Evolutionary conservation across 345 rosid species (phyloP).

Genomic region (Eucalyptus regnans): DNA sequence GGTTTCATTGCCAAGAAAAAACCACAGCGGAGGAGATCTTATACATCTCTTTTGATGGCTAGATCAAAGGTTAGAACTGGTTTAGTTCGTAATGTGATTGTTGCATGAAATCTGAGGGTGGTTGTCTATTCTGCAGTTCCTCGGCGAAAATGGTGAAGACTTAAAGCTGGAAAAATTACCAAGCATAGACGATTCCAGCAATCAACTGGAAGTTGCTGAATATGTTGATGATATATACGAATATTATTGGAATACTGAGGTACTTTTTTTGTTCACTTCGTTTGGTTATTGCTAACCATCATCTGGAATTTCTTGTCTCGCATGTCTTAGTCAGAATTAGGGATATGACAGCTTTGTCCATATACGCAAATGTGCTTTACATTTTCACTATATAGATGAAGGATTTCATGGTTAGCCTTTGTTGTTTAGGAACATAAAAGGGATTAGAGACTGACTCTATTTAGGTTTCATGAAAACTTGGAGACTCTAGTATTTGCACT

Average conservation of each 20-base stretch:
- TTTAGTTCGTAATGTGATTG: conserved; percentile 28
- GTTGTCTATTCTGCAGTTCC: conserved; percentile 27
- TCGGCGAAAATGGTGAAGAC: conserved; percentile 33
- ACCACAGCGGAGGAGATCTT: conserved; percentile 76
- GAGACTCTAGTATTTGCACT: background rate
- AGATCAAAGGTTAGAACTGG: conserved; percentile 51
- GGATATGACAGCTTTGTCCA: background rate
- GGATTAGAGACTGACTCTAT: background rate
- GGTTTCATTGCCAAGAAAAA: conserved; percentile 28
- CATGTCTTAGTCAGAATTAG: background rate
- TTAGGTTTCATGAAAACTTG: background rate
- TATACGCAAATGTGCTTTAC: background rate
- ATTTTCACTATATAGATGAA: background rate
- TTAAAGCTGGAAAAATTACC: conserved; percentile 36
- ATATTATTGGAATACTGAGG: conserved; percentile 89
- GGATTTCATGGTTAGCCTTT: background rate
- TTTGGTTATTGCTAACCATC: background rate
- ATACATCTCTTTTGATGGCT: conserved; percentile 65
- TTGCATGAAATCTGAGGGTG: conserved; percentile 2
- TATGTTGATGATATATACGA: conserved; percentile 89
- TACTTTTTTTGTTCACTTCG: conserved; percentile 2
- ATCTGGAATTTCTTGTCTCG: background rate
- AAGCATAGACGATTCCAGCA: conserved; percentile 59
- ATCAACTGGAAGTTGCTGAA: conserved; percentile 91
- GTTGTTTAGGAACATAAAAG: background rate